Percentiles rank a stretch among this genome's conserved stretches.
Evolutionary conservation across 1,284 basidiomycete species (phyloP).

Genomic region (Ustilago lituana): DNA sequence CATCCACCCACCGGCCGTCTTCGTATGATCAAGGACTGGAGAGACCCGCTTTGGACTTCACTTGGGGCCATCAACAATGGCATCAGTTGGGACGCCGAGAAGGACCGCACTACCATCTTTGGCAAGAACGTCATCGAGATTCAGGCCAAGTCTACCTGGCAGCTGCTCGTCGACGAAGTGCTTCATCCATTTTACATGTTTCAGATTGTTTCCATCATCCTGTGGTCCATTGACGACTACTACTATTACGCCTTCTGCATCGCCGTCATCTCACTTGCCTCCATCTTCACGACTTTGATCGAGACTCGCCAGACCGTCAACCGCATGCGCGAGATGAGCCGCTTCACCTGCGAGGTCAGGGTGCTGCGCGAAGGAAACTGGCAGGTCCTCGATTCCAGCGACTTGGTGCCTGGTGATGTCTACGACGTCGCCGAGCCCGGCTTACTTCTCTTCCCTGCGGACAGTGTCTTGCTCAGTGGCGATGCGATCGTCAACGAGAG

Average conservation of each 20-base stretch:
- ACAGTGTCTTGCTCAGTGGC: conserved; percentile 89
- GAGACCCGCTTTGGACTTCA: conserved; percentile 81
- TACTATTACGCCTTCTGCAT: conserved; percentile 99
- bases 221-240: conserved; percentile 91
- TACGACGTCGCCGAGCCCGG: conserved; percentile 84
- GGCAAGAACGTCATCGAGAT: conserved; percentile 91
- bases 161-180: conserved; percentile 81
- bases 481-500: conserved; percentile 98
- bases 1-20: conserved; percentile 87
- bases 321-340: conserved; percentile 96
- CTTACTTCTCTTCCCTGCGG: conserved; percentile 84
- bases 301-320: conserved; percentile 89
- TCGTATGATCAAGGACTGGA: conserved; percentile 86
- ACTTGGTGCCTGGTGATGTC: conserved; percentile 91
- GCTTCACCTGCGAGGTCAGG: conserved; percentile 83
- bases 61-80: conserved; percentile 67
- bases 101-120: conserved; percentile 74
- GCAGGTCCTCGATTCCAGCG: conserved; percentile 74
- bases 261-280: conserved; percentile 86
- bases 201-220: conserved; percentile 91
- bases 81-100: conserved; percentile 53
- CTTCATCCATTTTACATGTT: conserved; percentile 74
- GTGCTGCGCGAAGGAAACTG: conserved; percentile 75
- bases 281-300: conserved; percentile 85
- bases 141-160: conserved; percentile 82